Evolutionary conservation across 805 yeast species (phyloP), one percentile per base, ranked within the genome.

Genomic region (Metschnikowia anglica): DNA sequence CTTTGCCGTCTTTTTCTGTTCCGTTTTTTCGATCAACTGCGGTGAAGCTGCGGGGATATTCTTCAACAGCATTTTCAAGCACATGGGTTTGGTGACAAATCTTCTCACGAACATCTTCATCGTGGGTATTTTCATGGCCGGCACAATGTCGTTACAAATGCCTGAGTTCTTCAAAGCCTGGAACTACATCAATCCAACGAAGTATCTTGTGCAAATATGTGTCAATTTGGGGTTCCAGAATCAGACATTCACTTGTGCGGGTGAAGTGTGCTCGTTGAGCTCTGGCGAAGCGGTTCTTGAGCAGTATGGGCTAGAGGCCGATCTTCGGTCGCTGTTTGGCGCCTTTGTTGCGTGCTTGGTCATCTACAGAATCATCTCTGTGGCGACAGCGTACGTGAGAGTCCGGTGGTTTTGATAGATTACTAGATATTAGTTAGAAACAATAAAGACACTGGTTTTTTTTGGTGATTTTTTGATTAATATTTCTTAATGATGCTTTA

Each of bases 1-100:
- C 55, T 88, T 89, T 53, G 73, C 82, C 0, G 68, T 82, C 52
- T 73, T 79, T 16, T 79, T 80, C 49, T 70, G 79, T 20, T 52
- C 80, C 0, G 66, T 79, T 43, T 65, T 76, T 19, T 73, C 80
- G 18, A 75, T 82, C 13, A 79, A 81, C 49, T 81, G 89, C 47
- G 96, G 96, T 26, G 96, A 88, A 59, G 82, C 91, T 5, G 67
- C 88, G 24, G 97, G 96, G 0, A 85, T 88, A 5, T 73, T 85
- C 37, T 84, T 88, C 44, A 87, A 86, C 55, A 81, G 90, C 3
- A 52, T 84, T 0, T 82, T 88, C 54, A 65, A 70, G 36, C 88
- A 88, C 54, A 76, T 88, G 24, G 96, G 96, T 0, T 78, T 88
- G 55, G 95, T 93, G 0, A 81, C 86, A 13, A 86, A 85, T 58